Conservation (phyloP, 495 filamentous ascomycete species). For the Annulohypoxylon stygium region DNA sequence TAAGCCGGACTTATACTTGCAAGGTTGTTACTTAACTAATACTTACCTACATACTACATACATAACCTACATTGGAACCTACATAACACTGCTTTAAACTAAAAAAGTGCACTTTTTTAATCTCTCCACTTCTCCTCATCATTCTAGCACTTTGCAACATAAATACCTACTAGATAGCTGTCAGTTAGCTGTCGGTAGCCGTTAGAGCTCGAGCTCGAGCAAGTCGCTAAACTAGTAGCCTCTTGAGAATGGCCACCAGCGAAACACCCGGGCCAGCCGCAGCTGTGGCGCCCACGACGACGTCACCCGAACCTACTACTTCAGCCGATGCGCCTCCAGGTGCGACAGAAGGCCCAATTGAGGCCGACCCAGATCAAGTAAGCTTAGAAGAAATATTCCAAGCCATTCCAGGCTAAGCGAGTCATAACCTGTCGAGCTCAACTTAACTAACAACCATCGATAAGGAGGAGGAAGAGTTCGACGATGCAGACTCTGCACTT, state of each 20-base stretch:
- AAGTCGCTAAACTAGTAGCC: conserved; percentile 15
- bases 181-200: no score
- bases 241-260: conserved; percentile 24
- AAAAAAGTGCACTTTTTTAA: conserved; percentile 23
- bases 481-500: conserved; percentile 56
- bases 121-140: conserved; percentile 41
- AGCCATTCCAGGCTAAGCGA: not conserved
- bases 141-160: conserved; percentile 10
- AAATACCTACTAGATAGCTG: not conserved
- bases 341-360: conserved; percentile 30
- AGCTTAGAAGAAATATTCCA: conserved; percentile 4
- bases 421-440: not conserved
- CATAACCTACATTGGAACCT: not conserved
- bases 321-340: conserved; percentile 13
- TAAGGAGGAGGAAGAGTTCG: conserved; percentile 36
- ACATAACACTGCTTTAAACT: not conserved
- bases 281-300: conserved; percentile 6
- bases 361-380: conserved; percentile 30
- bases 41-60: no score
- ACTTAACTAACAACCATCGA: conserved; percentile 17
- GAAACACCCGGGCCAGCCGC: conserved; percentile 2
- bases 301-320: not conserved
- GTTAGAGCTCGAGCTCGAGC: not conserved
- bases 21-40: no score
- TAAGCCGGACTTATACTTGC: not conserved